Conservation (phyloP, 164 flowering plant species). For the Piper betle region DNA sequence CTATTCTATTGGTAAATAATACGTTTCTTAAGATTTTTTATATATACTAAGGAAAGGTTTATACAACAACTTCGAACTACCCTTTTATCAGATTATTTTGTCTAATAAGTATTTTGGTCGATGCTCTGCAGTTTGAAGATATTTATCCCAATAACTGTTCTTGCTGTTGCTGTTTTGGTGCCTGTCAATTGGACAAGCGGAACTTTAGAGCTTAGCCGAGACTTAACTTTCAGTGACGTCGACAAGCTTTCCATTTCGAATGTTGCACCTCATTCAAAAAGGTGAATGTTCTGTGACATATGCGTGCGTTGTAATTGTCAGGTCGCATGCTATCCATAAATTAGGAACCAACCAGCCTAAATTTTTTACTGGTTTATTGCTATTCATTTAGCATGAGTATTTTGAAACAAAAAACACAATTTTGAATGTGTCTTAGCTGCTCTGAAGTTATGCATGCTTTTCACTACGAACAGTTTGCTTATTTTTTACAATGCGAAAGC, state of each 20-base stretch:
- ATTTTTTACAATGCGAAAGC: too few relatives aligned
- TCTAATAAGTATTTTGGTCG: slow-evolving; percentile 4
- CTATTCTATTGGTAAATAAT: neutral
- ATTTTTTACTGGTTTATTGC: too few relatives aligned
- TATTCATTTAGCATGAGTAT: too few relatives aligned
- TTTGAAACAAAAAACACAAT: too few relatives aligned
- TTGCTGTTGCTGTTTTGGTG: slow-evolving; percentile 58
- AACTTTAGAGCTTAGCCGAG: slow-evolving; percentile 22
- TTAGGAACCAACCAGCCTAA: too few relatives aligned
- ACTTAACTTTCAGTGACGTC: slow-evolving; percentile 48
- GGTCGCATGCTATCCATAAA: too few relatives aligned
- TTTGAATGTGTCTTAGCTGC: too few relatives aligned
- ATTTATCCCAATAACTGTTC: slow-evolving; percentile 50
- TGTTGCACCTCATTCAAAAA: slow-evolving; percentile 48
- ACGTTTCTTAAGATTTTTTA: neutral
- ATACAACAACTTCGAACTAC: neutral
- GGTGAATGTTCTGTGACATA: slow-evolving; percentile 19
- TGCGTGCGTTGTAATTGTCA: too few relatives aligned
- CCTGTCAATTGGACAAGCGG: slow-evolving; percentile 71
- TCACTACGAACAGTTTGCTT: too few relatives aligned
- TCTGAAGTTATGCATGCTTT: too few relatives aligned
- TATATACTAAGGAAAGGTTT: neutral
- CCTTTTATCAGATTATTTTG: neutral
- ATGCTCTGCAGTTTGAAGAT: slow-evolving; percentile 49
- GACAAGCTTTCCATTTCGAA: slow-evolving; percentile 93